A percentile compares a stretch with the other conserved stretches of the same genome.
phyloP scores from a whole-genome alignment of 2,329 filamentous ascomycete species.

The Aspergillus melleus region DNA sequence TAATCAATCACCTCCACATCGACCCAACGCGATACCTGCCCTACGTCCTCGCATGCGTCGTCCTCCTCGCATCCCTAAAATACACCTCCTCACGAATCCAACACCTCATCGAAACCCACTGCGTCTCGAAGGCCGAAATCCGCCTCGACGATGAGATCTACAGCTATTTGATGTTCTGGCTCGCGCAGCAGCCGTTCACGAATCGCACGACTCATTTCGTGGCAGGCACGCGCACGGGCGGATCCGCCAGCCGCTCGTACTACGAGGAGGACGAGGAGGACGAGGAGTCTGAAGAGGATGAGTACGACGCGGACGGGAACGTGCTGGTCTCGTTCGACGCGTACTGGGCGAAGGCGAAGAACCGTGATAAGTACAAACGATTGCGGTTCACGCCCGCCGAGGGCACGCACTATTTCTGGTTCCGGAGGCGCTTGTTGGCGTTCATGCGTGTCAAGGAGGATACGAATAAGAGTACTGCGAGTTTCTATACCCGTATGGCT shows the following conservation, averaged over 20 bases:
- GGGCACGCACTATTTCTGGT: conserved; percentile 70
- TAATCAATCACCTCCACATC: conserved; percentile 59
- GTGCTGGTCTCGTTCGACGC: conserved; percentile 42
- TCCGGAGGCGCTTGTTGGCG: conserved; percentile 55
- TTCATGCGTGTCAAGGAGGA: conserved; percentile 32
- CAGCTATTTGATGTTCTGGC: conserved; percentile 71
- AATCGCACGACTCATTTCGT: conserved; percentile 62
- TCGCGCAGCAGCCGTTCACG: conserved; percentile 63
- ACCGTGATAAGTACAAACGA: conserved; percentile 36
- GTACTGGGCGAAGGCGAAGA: conserved; percentile 43
- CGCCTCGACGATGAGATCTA: conserved; percentile 71
- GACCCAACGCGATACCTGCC: conserved; percentile 66
- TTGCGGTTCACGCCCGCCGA: conserved; percentile 64
- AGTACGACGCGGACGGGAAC: conserved; percentile 33
- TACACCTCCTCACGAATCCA: conserved; percentile 54
- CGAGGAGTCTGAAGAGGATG: conserved; percentile 23
- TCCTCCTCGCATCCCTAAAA: conserved; percentile 53
- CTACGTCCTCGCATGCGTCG: conserved; percentile 52
- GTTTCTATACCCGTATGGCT: conserved; percentile 19
- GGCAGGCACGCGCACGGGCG: conserved; percentile 57
- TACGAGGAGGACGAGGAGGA: conserved; percentile 28
- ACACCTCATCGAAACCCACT: conserved; percentile 52
- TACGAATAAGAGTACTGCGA: conserved; percentile 14
- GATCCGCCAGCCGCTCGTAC: conserved; percentile 41
- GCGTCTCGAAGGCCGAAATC: conserved; percentile 67